These are phyloP conservation scores for Globisporangium uncinulatum DNA, from an alignment of 352 stramenopile species.

Conservation along the genomic window DNA sequence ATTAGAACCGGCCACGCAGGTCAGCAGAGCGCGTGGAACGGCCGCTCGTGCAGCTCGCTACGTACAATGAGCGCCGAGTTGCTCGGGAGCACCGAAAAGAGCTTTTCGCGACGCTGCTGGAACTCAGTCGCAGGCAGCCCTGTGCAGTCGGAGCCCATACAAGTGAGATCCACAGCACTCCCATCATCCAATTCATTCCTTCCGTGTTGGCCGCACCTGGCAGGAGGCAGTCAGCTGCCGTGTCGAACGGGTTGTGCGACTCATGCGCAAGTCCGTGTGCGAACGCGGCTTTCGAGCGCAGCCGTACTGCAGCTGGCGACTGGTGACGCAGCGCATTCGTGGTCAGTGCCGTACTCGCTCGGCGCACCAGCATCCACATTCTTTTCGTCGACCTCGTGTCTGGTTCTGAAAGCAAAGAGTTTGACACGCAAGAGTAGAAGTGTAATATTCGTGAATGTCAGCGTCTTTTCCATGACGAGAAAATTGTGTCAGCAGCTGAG, in stretches of 20 bases:
- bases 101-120: constrained; percentile 43
- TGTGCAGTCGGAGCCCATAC: constrained; percentile 6
- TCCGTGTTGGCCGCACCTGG: constrained; percentile 23
- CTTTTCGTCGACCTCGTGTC: too few relatives aligned
- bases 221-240: constrained; percentile 38
- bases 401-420: too few relatives aligned
- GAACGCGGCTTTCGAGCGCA: constrained; percentile 11
- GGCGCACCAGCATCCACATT: too few relatives aligned
- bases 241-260: constrained; percentile 43
- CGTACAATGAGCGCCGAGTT: constrained; percentile 71
- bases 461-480: too few relatives aligned
- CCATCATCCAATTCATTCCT: not conserved
- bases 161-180: not conserved
- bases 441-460: too few relatives aligned
- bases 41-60: not conserved
- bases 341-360: too few relatives aligned
- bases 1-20: not conserved
- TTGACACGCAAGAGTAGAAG: too few relatives aligned
- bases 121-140: constrained; percentile 60
- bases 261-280: constrained; percentile 23
- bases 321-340: too few relatives aligned
- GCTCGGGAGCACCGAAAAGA: constrained; percentile 57
- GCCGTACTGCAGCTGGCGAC: too few relatives aligned
- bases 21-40: not conserved
- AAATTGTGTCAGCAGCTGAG: too few relatives aligned